Evolutionary conservation across 805 yeast genomes (phyloP).

Genomic region (Ascoidea asiatica): DNA sequence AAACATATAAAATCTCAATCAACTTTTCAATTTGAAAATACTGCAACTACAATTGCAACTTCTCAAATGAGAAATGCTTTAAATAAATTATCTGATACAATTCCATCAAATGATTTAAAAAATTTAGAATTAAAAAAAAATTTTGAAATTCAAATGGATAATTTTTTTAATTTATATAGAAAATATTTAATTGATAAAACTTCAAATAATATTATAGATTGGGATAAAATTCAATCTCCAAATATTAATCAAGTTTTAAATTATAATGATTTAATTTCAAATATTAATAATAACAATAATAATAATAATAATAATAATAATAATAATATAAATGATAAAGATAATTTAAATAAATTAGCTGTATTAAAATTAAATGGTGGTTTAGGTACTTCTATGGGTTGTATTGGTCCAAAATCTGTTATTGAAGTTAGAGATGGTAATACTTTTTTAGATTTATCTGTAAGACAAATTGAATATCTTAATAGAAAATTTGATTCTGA

Average conservation of each 20-base stretch:
- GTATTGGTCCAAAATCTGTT: slow-evolving; percentile 97
- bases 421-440: slow-evolving; percentile 98
- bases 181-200: slow-evolving; percentile 86
- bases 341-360: slow-evolving; percentile 69
- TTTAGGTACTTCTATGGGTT: slow-evolving; percentile 98
- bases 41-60: slow-evolving; percentile 90
- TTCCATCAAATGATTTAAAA: slow-evolving; percentile 27
- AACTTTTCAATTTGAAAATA: slow-evolving; percentile 78
- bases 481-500: slow-evolving; percentile 84
- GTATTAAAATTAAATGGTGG: slow-evolving; percentile 97
- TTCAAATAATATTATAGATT: slow-evolving; percentile 67
- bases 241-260: slow-evolving; percentile 78
- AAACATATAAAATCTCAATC: slow-evolving; percentile 63
- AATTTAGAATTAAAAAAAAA: slow-evolving; percentile 28
- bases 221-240: slow-evolving; percentile 96
- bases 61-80: slow-evolving; percentile 95
- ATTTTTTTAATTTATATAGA: slow-evolving; percentile 86
- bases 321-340: slow-evolving; percentile 23
- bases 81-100: slow-evolving; percentile 80
- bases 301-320: slow-evolving; percentile 13
- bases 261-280: slow-evolving; percentile 34
- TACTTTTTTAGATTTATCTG: slow-evolving; percentile 89
- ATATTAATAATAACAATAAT: neutral
- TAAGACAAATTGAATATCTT: slow-evolving; percentile 91
- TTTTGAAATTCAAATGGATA: slow-evolving; percentile 88